Evolutionary conservation across 1,139 yeast genomes (phyloP), one percentile per base, ranked within the genome.

Genomic region (Kluyveromyces marxianus): DNA sequence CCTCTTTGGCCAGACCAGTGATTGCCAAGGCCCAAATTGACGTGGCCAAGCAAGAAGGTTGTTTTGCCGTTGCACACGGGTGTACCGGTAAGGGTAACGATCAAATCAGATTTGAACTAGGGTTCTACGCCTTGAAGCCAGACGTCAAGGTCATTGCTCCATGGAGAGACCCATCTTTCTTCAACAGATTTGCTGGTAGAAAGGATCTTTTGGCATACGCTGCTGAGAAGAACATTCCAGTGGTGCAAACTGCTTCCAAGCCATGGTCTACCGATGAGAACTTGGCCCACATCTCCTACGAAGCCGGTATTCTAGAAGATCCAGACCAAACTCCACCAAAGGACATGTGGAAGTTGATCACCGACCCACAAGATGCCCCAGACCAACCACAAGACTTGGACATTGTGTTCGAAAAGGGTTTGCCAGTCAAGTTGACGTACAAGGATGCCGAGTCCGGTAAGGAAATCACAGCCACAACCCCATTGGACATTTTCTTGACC

Each of bases 211-310:
- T 92, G 62, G 96, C 87, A 40, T 92, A 92, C 67, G 96, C 98
- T 54, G 92, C 87, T 50, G 77, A 77, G 58, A 90, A 92, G 77
- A 80, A 78, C 56, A 92, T 92, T 59, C 96, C 95, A 54, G 98
- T 92, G 50, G 77, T 95, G 47, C 98, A 92, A 75, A 92, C 98
- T 57, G 88, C 89, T 71, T 89, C 97, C 54, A 92, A 92, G 76
- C 98, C 98, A 57, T 92, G 98, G 98, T 90, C 97, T 27, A 94
- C 97, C 52, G 98, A 92, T 68, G 98, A 92, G 75, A 92, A 92
- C 77, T 75, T 90, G 80, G 98, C 98, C 39, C 98, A 92, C 71
- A 92, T 92, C 66, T 90, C 97, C 37, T 92, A 86, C 68, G 98
- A 92, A 75, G 98, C 98, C 55, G 98, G 98, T 70, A 92, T 92